Conservation (phyloP, 2,329 filamentous ascomycete species). For the Aspergillus niger region DNA sequence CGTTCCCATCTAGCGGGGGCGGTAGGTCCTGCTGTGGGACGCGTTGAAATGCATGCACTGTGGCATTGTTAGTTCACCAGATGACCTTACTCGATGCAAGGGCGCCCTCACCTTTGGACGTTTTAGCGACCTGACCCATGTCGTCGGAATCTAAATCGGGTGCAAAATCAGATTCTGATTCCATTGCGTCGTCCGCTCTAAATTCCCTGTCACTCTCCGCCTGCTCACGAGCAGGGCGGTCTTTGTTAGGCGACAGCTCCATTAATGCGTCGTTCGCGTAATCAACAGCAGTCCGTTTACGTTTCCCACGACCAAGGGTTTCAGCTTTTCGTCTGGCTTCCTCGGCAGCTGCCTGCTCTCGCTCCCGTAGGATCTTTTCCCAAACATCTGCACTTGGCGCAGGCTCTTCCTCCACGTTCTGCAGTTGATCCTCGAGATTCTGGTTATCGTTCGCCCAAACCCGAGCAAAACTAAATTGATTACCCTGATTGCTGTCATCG, state of each 20-base stretch:
- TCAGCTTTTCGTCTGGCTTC: conserved; percentile 69
- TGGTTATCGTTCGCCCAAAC: conserved; percentile 87
- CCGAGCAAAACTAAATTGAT: conserved; percentile 83
- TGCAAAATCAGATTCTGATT: conserved; percentile 28
- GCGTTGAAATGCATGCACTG: conserved; percentile 44
- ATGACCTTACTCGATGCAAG: not conserved
- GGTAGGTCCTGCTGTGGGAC: conserved; percentile 23
- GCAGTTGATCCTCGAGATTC: conserved; percentile 64
- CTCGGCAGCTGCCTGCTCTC: conserved; percentile 75
- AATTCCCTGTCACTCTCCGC: conserved; percentile 38
- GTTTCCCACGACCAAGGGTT: conserved; percentile 81
- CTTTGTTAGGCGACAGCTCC: conserved; percentile 27
- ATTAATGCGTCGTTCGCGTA: conserved; percentile 23
- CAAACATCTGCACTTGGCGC: conserved; percentile 71
- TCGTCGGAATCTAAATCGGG: conserved; percentile 24
- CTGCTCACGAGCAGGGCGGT: conserved; percentile 15
- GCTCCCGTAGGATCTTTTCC: conserved; percentile 84
- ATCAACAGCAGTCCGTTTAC: conserved; percentile 62
- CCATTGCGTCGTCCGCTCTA: conserved; percentile 30
- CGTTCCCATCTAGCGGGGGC: conserved; percentile 23
- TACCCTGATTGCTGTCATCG: conserved; percentile 68
- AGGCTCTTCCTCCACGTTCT: conserved; percentile 51
- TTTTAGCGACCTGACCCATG: conserved; percentile 27
- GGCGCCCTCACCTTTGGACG: conserved; percentile 24
- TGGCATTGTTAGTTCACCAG: conserved; percentile 14